These are phyloP conservation scores for Amanita polypyramis DNA, from an alignment of 768 basidiomycete species.

Conservation along the genomic window DNA sequence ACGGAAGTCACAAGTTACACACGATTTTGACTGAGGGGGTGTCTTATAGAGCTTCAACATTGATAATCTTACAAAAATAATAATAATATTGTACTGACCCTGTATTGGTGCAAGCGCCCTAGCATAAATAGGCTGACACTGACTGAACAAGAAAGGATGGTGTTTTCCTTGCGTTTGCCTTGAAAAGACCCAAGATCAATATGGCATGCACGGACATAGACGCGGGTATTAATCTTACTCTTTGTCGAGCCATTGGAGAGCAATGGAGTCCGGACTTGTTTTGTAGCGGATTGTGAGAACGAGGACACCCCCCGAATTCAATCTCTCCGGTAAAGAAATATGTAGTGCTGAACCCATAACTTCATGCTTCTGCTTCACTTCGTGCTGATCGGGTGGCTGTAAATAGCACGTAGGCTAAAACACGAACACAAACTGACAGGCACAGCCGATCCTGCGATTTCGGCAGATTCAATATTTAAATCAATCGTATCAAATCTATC, in stretches of 20 bases:
- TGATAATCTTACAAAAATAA: not conserved
- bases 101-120: slow-evolving; percentile 73
- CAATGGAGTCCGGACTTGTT: slow-evolving; percentile 66
- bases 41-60: slow-evolving; percentile 31
- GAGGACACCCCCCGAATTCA: slow-evolving; percentile 35
- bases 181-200: not conserved
- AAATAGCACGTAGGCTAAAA: not conserved
- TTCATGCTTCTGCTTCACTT: slow-evolving; percentile 44
- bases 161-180: slow-evolving; percentile 82
- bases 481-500: slow-evolving; percentile 66
- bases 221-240: slow-evolving; percentile 29
- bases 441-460: slow-evolving; percentile 39
- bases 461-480: slow-evolving; percentile 45
- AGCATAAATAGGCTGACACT: slow-evolving; percentile 88
- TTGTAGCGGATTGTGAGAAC: slow-evolving; percentile 52
- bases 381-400: slow-evolving; percentile 26
- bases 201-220: not conserved
- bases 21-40: slow-evolving; percentile 82
- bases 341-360: slow-evolving; percentile 74
- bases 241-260: slow-evolving; percentile 83
- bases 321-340: slow-evolving; percentile 37
- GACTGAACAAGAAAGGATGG: slow-evolving; percentile 85
- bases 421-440: slow-evolving; percentile 26
- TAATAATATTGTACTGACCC: slow-evolving; percentile 27
- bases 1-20: slow-evolving; percentile 14